Conservation (phyloP, 192 early-diverging fungal species). For the Coemansia sp. region DNA sequence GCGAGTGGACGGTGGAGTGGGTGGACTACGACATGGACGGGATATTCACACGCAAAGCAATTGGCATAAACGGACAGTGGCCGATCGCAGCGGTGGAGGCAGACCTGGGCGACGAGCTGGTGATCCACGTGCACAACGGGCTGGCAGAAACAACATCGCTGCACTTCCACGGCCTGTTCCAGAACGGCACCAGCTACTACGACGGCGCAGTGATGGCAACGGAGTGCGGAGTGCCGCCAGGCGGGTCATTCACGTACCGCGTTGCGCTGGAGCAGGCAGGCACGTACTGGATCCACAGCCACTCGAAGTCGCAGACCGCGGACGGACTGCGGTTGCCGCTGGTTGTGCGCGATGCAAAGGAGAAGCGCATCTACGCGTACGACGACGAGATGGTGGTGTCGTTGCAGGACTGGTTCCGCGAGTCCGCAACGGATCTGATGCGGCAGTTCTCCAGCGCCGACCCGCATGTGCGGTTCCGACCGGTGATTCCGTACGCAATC, state of each 20-base stretch:
- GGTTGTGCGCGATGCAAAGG: slow-evolving; percentile 58
- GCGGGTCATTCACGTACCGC: slow-evolving; percentile 66
- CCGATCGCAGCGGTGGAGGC: slow-evolving; percentile 55
- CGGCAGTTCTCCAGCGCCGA: slow-evolving; percentile 60
- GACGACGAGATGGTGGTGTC: slow-evolving; percentile 69
- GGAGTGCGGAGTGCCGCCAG: slow-evolving; percentile 72
- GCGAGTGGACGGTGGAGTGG: slow-evolving; percentile 64
- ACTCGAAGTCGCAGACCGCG: slow-evolving; percentile 69
- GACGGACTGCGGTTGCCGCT: slow-evolving; percentile 75
- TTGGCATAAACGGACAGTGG: slow-evolving; percentile 66
- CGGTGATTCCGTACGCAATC: slow-evolving; percentile 32
- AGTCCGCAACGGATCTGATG: slow-evolving; percentile 57
- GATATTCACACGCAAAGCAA: slow-evolving; percentile 60
- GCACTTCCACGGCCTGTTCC: slow-evolving; percentile 78
- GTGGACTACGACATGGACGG: slow-evolving; percentile 60
- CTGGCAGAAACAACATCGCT: slow-evolving; percentile 63
- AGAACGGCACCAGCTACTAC: slow-evolving; percentile 68
- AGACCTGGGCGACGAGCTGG: slow-evolving; percentile 30
- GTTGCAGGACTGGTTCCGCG: slow-evolving; percentile 74
- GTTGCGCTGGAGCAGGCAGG: slow-evolving; percentile 68
- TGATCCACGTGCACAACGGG: slow-evolving; percentile 55
- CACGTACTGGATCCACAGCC: slow-evolving; percentile 83
- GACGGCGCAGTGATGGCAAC: slow-evolving; percentile 71
- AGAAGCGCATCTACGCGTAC: slow-evolving; percentile 49
- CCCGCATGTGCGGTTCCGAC: slow-evolving; percentile 25